phyloP scores from a whole-genome alignment of 2,329 filamentous ascomycete genomes.

The Venturia asperata region DNA sequence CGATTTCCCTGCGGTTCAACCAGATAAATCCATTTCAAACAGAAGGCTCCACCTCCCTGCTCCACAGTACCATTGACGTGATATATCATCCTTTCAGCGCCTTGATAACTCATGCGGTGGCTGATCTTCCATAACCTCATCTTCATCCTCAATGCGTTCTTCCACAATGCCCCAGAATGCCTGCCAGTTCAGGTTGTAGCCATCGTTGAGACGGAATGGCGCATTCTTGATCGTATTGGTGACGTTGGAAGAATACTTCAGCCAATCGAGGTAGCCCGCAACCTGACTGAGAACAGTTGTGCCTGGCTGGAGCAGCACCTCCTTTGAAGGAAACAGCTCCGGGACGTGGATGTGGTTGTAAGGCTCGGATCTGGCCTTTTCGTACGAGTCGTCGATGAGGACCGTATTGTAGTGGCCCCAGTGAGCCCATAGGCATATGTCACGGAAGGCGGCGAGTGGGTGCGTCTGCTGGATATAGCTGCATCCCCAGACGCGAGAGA shows the following conservation, averaged over 20 bases:
- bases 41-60: background rate
- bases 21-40: background rate
- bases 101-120: background rate
- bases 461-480: conserved; percentile 3
- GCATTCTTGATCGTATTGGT: background rate
- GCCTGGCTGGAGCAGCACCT: background rate
- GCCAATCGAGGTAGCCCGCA: background rate
- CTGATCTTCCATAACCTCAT: background rate
- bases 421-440: background rate
- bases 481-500: conserved; percentile 12
- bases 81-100: background rate
- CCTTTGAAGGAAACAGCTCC: background rate
- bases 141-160: background rate
- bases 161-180: background rate
- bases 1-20: background rate
- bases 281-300: background rate
- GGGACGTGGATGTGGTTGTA: conserved; percentile 12
- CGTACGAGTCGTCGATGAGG: conserved; percentile 13
- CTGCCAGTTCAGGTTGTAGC: background rate
- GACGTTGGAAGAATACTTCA: background rate
- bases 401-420: conserved; percentile 16
- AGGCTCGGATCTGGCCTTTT: conserved; percentile 13
- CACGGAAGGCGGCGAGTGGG: background rate
- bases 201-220: background rate
- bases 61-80: background rate